Conservation (phyloP, 75 land plant species). For the Cupressus sempervirens region DNA sequence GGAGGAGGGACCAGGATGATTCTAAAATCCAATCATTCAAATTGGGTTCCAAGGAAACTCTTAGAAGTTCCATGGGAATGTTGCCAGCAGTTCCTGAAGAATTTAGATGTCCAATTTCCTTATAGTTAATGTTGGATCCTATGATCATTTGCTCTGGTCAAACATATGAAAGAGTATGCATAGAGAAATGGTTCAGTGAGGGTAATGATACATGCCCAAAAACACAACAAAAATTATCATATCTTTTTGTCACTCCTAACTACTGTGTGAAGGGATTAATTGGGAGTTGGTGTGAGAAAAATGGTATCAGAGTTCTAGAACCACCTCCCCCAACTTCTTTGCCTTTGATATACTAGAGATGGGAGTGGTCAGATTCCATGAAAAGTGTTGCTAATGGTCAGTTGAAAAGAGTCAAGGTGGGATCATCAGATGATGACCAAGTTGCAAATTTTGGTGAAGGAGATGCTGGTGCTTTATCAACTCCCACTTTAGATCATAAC, state of each 20-base stretch:
- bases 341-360: constrained; percentile 59
- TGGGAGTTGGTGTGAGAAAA: constrained; percentile 85
- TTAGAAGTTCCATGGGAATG: constrained; percentile 20
- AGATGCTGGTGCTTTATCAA: constrained; percentile 3
- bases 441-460: constrained; percentile 22
- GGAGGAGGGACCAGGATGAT: constrained; percentile 36
- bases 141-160: constrained; percentile 93
- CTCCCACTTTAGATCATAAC: not conserved
- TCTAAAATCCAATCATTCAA: constrained; percentile 49
- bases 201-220: constrained; percentile 90
- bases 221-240: constrained; percentile 72
- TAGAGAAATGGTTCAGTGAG: constrained; percentile 90
- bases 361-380: constrained; percentile 44
- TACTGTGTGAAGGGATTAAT: constrained; percentile 88
- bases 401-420: constrained; percentile 32
- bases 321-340: constrained; percentile 67
- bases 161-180: constrained; percentile 90
- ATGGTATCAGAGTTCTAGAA: constrained; percentile 54
- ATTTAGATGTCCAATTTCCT: constrained; percentile 88
- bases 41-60: constrained; percentile 19
- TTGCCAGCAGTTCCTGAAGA: constrained; percentile 74
- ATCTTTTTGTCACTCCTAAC: constrained; percentile 78
- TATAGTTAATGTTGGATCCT: constrained; percentile 94
- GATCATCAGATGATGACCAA: constrained; percentile 28
- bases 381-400: constrained; percentile 28